Percentiles rank a stretch among this genome's conserved stretches.
Evolutionary conservation across 352 stramenopile genomes (phyloP).

Genomic region (Nothophytophthora sp.): DNA sequence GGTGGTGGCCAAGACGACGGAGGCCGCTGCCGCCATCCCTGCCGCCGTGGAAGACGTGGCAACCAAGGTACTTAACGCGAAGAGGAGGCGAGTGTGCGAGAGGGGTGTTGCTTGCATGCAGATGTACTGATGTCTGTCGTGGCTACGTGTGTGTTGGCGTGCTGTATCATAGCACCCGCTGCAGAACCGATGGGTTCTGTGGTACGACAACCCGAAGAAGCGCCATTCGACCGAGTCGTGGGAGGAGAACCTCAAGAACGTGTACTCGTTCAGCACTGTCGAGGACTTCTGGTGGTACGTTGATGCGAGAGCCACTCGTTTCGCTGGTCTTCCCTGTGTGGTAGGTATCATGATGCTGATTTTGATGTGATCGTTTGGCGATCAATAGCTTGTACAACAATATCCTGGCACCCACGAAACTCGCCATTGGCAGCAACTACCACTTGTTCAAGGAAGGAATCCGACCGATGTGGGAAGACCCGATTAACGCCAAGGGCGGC

Average conservation of each 20-base stretch:
- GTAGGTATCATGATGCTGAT: conserved; percentile 1
- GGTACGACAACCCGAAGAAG: conserved; percentile 92
- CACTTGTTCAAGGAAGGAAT: conserved; percentile 98
- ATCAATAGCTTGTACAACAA: conserved; percentile 92
- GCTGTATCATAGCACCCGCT: conserved; percentile 64
- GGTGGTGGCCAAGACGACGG: conserved; percentile 6
- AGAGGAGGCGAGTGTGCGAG: not conserved
- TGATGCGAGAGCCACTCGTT: not conserved
- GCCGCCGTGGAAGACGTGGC: conserved; percentile 41
- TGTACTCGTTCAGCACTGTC: conserved; percentile 95
- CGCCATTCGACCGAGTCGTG: conserved; percentile 85
- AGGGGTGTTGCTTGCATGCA: too few species aligned
- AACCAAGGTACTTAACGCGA: conserved; percentile 57
- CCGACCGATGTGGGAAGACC: conserved; percentile 98
- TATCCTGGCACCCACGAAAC: conserved; percentile 88
- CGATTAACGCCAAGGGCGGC: conserved; percentile 93
- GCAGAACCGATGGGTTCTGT: conserved; percentile 88
- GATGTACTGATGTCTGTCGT: conserved; percentile 20
- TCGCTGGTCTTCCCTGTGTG: not conserved
- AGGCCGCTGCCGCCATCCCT: conserved; percentile 35
- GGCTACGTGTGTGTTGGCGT: conserved; percentile 6
- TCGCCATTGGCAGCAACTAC: conserved; percentile 95
- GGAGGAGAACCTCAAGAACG: conserved; percentile 91
- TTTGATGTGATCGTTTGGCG: not conserved
- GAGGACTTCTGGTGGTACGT: conserved; percentile 97